These are phyloP conservation scores for Fusarium guadeloupense DNA, from an alignment of 2,329 filamentous ascomycete genomes.

Conservation along the genomic window DNA sequence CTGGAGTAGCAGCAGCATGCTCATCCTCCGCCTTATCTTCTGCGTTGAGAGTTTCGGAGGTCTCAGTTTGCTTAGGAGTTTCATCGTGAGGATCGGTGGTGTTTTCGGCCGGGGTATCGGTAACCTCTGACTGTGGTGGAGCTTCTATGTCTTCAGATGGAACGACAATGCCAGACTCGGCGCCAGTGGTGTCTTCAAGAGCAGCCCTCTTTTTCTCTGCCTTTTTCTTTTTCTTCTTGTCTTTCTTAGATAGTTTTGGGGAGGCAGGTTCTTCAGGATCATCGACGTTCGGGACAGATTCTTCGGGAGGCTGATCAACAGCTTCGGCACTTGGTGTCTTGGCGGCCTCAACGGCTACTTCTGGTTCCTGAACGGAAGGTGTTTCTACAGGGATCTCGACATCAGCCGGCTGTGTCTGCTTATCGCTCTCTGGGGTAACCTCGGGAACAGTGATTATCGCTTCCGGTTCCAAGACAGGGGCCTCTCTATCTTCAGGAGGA, in stretches of 20 bases:
- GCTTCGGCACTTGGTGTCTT: slow-evolving; percentile 16
- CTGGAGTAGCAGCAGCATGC: slow-evolving; percentile 14
- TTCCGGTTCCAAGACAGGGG: slow-evolving; percentile 21
- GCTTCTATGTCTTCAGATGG: slow-evolving; percentile 25
- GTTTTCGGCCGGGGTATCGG: slow-evolving; percentile 16
- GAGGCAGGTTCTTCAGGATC: slow-evolving; percentile 34
- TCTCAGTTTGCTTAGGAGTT: slow-evolving; percentile 26
- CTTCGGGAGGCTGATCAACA: slow-evolving; percentile 27
- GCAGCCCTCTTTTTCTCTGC: slow-evolving; percentile 45
- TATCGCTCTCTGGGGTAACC: slow-evolving; percentile 30
- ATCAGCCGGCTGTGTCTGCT: slow-evolving; percentile 42
- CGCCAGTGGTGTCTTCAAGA: slow-evolving; percentile 32
- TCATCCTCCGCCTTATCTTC: slow-evolving; percentile 12
- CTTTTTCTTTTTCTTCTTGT: slow-evolving; percentile 46
- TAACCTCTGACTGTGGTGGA: slow-evolving; percentile 15
- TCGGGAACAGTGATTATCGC: slow-evolving; percentile 23
- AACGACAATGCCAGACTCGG: slow-evolving; percentile 26
- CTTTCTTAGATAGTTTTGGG: slow-evolving; percentile 48
- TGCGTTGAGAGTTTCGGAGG: slow-evolving; percentile 11
- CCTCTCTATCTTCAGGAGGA: slow-evolving; percentile 11
- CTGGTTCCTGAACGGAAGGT: slow-evolving; percentile 30
- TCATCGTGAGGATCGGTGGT: slow-evolving; percentile 21
- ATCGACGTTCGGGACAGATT: slow-evolving; percentile 19
- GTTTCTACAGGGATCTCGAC: slow-evolving; percentile 36
- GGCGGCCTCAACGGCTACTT: slow-evolving; percentile 20